Conservation (phyloP, 768 basidiomycete genomes). For the Leccinum truebloodii region DNA sequence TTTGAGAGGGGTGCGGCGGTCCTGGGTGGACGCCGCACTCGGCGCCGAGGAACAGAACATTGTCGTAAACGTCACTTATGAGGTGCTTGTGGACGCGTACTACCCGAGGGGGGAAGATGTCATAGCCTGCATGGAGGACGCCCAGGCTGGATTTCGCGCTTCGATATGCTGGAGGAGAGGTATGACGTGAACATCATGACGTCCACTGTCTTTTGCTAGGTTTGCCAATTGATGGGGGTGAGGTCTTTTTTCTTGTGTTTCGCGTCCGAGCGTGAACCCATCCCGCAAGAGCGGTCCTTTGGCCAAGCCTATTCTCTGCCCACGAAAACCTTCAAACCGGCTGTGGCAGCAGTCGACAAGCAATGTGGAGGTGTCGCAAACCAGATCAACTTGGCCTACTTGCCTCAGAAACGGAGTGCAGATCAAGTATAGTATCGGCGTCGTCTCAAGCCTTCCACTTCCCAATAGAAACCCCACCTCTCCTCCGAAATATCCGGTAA, state of each 20-base stretch:
- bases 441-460: constrained; percentile 3
- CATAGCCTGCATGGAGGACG: constrained; percentile 36
- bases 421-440: background rate
- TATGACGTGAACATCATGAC: constrained; percentile 27
- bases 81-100: constrained; percentile 32
- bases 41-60: background rate
- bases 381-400: constrained; percentile 6
- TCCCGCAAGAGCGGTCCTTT: constrained; percentile 22
- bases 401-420: too few relatives aligned
- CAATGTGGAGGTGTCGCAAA: constrained; percentile 26
- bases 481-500: constrained; percentile 20
- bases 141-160: constrained; percentile 29
- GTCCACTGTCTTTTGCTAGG: constrained; percentile 49
- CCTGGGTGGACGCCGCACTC: constrained; percentile 18
- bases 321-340: constrained; percentile 20
- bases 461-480: constrained; percentile 5
- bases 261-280: background rate
- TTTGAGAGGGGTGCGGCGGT: constrained; percentile 8
- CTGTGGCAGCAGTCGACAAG: constrained; percentile 23
- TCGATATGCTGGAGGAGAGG: constrained; percentile 17
- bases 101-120: constrained; percentile 10
- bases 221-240: constrained; percentile 42
- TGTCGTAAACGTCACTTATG: constrained; percentile 26
- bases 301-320: constrained; percentile 2
- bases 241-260: background rate